These are phyloP conservation scores for Tetradesmus lagerheimii DNA, from an alignment of 139 green algal species.

Conservation along the genomic window DNA sequence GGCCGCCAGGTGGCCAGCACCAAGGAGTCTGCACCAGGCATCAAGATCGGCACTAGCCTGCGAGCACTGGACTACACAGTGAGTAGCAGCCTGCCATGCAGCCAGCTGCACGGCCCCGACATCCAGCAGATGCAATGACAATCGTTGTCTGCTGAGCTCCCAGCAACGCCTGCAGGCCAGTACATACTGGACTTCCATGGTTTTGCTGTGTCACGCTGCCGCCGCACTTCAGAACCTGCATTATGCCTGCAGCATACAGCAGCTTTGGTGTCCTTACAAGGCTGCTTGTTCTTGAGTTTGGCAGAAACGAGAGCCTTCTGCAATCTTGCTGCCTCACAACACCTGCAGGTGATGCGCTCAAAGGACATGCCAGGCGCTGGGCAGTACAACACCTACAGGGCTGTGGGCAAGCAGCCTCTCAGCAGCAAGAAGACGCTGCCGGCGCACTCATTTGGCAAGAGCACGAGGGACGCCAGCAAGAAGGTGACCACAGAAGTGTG, in stretches of 20 bases:
- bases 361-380: constrained; percentile 64
- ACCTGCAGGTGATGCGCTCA: constrained; percentile 35
- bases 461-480: constrained; percentile 63
- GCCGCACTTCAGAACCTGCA: too few species aligned
- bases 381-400: constrained; percentile 62
- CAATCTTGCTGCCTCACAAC: background rate
- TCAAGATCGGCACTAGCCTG: constrained; percentile 49
- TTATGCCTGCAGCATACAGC: too few species aligned
- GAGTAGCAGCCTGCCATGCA: background rate
- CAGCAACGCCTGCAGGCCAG: too few species aligned
- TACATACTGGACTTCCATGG: too few species aligned
- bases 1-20: constrained; percentile 57
- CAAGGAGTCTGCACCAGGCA: constrained; percentile 40
- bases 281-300: background rate
- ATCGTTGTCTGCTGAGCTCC: too few species aligned
- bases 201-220: too few species aligned
- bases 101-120: too few species aligned
- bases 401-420: constrained; percentile 65
- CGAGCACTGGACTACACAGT: constrained; percentile 39
- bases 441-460: constrained; percentile 64
- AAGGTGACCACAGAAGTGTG: constrained; percentile 28
- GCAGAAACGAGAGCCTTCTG: too few species aligned
- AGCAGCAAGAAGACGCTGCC: constrained; percentile 71
- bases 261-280: too few species aligned
- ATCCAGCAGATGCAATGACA: too few species aligned